Percentiles rank a stretch among this genome's conserved stretches.
These are phyloP conservation scores for Vanrija sp. DNA, from an alignment of 1,284 basidiomycete species.

Conservation along the genomic window DNA sequence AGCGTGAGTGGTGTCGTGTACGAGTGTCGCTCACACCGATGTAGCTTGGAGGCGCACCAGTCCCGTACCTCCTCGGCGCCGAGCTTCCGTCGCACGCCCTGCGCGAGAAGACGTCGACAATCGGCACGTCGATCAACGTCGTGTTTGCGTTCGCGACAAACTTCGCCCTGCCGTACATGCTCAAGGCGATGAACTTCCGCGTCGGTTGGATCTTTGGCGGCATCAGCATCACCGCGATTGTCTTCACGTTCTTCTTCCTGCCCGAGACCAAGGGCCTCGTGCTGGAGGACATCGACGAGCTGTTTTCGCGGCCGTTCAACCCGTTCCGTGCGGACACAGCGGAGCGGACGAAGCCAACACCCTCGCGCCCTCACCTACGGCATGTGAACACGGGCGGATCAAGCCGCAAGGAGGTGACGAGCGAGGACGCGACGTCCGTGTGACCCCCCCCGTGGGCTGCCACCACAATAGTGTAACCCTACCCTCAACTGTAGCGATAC, in stretches of 20 bases:
- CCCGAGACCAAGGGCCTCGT: conserved; percentile 16
- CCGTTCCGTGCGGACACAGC: neutral
- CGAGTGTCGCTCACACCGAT: neutral
- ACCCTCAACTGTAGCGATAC: no score
- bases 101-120: conserved; percentile 10
- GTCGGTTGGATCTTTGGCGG: conserved; percentile 12
- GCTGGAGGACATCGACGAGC: conserved; percentile 12
- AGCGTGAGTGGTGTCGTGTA: neutral
- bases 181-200: conserved; percentile 1
- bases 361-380: no score
- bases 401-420: no score
- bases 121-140: conserved; percentile 7
- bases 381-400: no score
- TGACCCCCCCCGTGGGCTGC: no score
- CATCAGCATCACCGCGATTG: conserved; percentile 1
- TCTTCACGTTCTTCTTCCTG: conserved; percentile 5
- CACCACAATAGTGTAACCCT: no score
- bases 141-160: conserved; percentile 9
- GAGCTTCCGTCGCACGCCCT: conserved; percentile 9
- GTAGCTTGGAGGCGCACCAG: conserved; percentile 9
- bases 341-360: neutral
- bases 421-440: no score
- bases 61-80: conserved; percentile 13
- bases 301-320: neutral
- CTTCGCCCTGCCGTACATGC: conserved; percentile 9